Evolutionary conservation across 1,139 yeast genomes (phyloP).

Genomic region (Suhomyces chickasaworum): DNA sequence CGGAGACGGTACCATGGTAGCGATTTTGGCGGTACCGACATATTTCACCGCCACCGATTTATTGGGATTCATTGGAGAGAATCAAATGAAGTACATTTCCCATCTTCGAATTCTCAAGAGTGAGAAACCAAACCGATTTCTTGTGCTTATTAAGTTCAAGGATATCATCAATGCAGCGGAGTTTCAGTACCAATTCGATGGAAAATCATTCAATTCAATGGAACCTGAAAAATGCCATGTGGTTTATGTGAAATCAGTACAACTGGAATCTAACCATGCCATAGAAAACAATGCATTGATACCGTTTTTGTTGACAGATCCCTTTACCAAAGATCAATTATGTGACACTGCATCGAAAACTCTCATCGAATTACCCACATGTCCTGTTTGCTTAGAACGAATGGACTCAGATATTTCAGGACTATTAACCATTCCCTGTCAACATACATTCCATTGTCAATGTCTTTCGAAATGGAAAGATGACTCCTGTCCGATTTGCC

Average conservation of each 20-base stretch:
- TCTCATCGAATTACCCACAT: slow-evolving; percentile 76
- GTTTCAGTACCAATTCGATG: slow-evolving; percentile 70
- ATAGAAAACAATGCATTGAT: slow-evolving; percentile 36
- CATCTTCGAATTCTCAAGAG: slow-evolving; percentile 75
- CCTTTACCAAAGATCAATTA: slow-evolving; percentile 46
- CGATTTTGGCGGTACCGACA: slow-evolving; percentile 83
- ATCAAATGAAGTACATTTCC: slow-evolving; percentile 56
- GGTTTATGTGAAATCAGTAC: slow-evolving; percentile 64
- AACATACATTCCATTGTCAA: slow-evolving; percentile 90
- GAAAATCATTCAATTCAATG: slow-evolving; percentile 78
- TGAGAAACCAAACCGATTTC: slow-evolving; percentile 66
- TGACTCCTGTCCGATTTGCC: slow-evolving; percentile 89
- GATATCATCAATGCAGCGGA: slow-evolving; percentile 55
- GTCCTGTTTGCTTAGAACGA: slow-evolving; percentile 91
- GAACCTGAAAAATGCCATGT: slow-evolving; percentile 88
- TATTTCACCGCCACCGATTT: slow-evolving; percentile 86
- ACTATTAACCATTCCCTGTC: slow-evolving; percentile 83
- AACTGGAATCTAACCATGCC: slow-evolving; percentile 29
- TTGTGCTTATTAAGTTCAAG: slow-evolving; percentile 77
- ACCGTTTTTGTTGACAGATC: slow-evolving; percentile 75
- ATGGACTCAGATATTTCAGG: slow-evolving; percentile 87
- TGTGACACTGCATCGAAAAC: slow-evolving; percentile 14
- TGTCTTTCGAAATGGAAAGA: slow-evolving; percentile 90
- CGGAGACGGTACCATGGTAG: slow-evolving; percentile 62
- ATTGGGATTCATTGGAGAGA: slow-evolving; percentile 74